Evolutionary conservation across 805 yeast genomes (phyloP).

Genomic region (Yarrowia sp.): DNA sequence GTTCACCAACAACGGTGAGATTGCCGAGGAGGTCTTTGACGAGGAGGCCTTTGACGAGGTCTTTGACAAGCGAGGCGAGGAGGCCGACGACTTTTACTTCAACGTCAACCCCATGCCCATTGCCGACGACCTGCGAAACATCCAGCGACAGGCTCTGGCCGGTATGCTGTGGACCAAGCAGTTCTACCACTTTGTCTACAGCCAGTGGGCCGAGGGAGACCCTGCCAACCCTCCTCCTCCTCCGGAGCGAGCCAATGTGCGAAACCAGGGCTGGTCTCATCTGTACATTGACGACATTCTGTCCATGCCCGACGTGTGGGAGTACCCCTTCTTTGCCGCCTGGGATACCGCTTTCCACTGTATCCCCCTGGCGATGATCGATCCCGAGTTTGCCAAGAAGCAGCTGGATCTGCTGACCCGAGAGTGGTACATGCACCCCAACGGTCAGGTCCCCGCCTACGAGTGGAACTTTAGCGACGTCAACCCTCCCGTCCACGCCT

Average conservation of each 20-base stretch:
- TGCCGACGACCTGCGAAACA: constrained; percentile 69
- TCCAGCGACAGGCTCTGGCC: constrained; percentile 92
- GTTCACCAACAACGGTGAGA: constrained; percentile 46
- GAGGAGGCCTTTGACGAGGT: constrained; percentile 69
- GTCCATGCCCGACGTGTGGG: constrained; percentile 94
- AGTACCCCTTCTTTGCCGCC: constrained; percentile 92
- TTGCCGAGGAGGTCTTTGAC: constrained; percentile 44
- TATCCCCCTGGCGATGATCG: constrained; percentile 87
- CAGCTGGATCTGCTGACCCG: constrained; percentile 82
- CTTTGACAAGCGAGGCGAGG: constrained; percentile 70
- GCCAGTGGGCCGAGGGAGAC: constrained; percentile 85
- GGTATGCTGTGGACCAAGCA: constrained; percentile 93
- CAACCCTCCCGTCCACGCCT: constrained; percentile 97
- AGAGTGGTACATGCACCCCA: constrained; percentile 98
- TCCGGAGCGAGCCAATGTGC: constrained; percentile 74
- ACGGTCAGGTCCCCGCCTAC: constrained; percentile 95
- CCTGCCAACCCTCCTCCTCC: constrained; percentile 69
- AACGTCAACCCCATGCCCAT: constrained; percentile 81
- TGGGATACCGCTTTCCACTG: constrained; percentile 98
- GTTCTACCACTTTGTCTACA: constrained; percentile 80
- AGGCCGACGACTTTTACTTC: constrained; percentile 92
- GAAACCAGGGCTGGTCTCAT: constrained; percentile 87
- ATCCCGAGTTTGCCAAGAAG: constrained; percentile 85
- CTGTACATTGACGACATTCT: constrained; percentile 81
- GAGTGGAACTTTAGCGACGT: constrained; percentile 96